Conservation (phyloP, 2,329 filamentous ascomycete genomes). For the Phialocephala subalpina region DNA sequence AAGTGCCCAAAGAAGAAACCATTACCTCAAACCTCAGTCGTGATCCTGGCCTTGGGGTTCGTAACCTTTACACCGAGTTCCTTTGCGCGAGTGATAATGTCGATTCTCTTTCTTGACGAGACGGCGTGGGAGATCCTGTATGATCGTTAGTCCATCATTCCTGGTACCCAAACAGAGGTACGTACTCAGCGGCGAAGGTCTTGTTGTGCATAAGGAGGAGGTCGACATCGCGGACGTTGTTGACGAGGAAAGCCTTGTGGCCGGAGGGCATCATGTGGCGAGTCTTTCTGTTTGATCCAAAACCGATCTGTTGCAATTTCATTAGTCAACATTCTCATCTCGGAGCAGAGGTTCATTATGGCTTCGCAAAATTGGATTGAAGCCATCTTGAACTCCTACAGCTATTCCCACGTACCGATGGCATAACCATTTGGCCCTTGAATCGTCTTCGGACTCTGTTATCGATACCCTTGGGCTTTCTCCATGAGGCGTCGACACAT, state of each 20-base stretch:
- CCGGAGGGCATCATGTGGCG: slow-evolving; percentile 98
- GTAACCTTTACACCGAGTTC: slow-evolving; percentile 99
- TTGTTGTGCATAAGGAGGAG: slow-evolving; percentile 99
- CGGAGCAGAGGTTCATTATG: slow-evolving; percentile 19
- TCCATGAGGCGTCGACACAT: slow-evolving; percentile 89
- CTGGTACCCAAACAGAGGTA: slow-evolving; percentile 38
- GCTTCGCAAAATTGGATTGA: neutral
- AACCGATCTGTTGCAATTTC: slow-evolving; percentile 78
- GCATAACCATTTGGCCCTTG: slow-evolving; percentile 95
- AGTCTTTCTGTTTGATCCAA: slow-evolving; percentile 99
- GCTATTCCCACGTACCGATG: slow-evolving; percentile 78
- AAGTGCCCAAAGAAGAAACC: slow-evolving; percentile 43
- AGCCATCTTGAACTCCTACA: slow-evolving; percentile 10
- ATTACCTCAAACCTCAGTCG: slow-evolving; percentile 79
- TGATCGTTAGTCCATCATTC: slow-evolving; percentile 47
- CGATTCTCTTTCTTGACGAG: slow-evolving; percentile 97
- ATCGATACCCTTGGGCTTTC: slow-evolving; percentile 99
- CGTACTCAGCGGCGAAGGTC: slow-evolving; percentile 98
- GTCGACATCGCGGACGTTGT: slow-evolving; percentile 95
- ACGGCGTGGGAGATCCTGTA: slow-evolving; percentile 95
- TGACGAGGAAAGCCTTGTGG: slow-evolving; percentile 99
- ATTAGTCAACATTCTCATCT: slow-evolving; percentile 35
- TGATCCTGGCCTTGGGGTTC: slow-evolving; percentile 98
- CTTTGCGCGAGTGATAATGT: slow-evolving; percentile 97
- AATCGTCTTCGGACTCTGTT: slow-evolving; percentile 97